Base-by-base conservation (phyloP, 306 rosid species). In the Vigna angularis region DNA sequence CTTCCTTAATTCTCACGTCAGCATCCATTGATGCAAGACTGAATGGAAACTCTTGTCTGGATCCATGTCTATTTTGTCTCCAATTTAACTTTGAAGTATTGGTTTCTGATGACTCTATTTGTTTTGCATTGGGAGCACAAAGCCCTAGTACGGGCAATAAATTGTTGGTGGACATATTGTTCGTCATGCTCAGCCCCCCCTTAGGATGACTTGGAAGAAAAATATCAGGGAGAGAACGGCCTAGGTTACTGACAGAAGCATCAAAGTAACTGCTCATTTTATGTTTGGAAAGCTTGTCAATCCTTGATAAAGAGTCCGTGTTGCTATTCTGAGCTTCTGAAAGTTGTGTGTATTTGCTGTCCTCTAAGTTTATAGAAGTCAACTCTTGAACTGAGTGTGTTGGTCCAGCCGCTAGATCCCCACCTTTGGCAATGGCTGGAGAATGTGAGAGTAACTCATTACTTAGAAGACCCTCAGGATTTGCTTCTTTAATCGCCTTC, bases 41-140 rank as follows among this genome's bases (percentile, higher is more conserved):
- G 86, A 96, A 96, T 24, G 99, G 99, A 89, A 93, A 96, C 56
- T 96, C 99, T 62, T 91, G 98, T 58, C 94, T 88, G 88, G 85
- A 61, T 72, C 85, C 97, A 34, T 74, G 72, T 52, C 89, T 82
- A 66, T 76, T 86, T 50, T 86, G 88, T 75, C 92, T 91, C 76
- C 93, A 88, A 75, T 88, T 89, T 59, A 89, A 83, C 81, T 90
- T 91, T 1, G 96, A 86, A 79, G 79, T 62, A 69, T 81, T 93
- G 77, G 85, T 82, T 75, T 88, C 90, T 44, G 90, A 84, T 18
- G 96, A 74, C 64, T 90, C 97, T 14, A 79, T 64, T 77, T 88
- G 93, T 82, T 80, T 88, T 71, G 92, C 90, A 87, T 86, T 90
- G 64, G 98, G 96, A 82, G 98, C 99, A 90, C 96, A 90, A 0